Evolutionary conservation across 208 protist genomes (phyloP).

Genomic region (Trypanosoma grayi): DNA sequence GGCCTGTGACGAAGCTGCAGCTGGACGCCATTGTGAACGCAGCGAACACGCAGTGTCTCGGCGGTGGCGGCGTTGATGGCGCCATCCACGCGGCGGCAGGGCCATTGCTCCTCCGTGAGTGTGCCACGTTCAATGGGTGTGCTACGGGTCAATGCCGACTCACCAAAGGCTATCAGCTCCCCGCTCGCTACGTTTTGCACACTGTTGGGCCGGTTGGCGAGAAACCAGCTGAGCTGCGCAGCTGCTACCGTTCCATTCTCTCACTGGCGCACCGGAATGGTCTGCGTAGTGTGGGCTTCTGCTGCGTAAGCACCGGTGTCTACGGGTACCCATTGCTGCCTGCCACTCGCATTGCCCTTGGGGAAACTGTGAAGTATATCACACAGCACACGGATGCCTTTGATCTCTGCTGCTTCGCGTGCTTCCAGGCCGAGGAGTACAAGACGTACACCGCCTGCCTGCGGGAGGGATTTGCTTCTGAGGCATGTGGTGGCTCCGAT

Average conservation of each 20-base stretch:
- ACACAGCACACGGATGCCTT: conserved; percentile 24
- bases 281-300: conserved; percentile 70
- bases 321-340: conserved; percentile 77
- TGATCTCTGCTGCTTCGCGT: conserved; percentile 58
- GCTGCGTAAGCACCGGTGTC: conserved; percentile 81
- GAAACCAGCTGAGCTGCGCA: conserved; percentile 39
- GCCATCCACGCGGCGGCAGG: conserved; percentile 77
- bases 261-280: conserved; percentile 35
- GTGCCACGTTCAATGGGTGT: conserved; percentile 48
- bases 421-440: conserved; percentile 42
- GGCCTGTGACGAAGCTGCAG: conserved; percentile 46
- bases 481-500: not conserved
- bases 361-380: conserved; percentile 41
- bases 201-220: conserved; percentile 81
- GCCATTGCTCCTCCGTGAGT: conserved; percentile 51
- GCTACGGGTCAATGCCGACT: conserved; percentile 47
- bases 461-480: not conserved
- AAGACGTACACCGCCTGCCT: conserved; percentile 23
- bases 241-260: conserved; percentile 60
- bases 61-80: conserved; percentile 83
- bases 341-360: conserved; percentile 59
- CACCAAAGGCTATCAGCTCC: conserved; percentile 73
- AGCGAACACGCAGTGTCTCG: conserved; percentile 54
- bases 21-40: conserved; percentile 87
- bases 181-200: conserved; percentile 68